These are phyloP conservation scores for Beauveria caledonica DNA, from an alignment of 2,329 filamentous ascomycete species.

Conservation along the genomic window DNA sequence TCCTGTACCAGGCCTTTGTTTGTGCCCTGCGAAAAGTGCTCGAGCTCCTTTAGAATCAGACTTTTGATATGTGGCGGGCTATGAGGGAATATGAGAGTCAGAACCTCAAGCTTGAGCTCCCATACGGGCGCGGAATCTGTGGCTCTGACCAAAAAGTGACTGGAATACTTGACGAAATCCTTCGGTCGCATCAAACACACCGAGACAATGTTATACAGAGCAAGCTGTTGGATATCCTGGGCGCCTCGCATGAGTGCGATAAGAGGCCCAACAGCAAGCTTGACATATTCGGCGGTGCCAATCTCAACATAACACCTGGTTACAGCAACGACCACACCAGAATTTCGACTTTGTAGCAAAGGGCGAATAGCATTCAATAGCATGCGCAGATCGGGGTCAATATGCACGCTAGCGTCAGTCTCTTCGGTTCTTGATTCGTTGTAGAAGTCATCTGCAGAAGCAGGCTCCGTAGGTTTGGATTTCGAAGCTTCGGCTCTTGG, in stretches of 20 bases:
- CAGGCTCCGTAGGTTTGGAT: conserved; percentile 23
- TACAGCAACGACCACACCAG: conserved; percentile 84
- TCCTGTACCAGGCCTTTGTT: conserved; percentile 77
- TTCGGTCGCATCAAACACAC: conserved; percentile 69
- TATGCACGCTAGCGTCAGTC: conserved; percentile 46
- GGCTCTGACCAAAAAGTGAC: conserved; percentile 79
- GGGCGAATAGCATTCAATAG: conserved; percentile 72
- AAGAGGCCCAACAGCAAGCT: conserved; percentile 70
- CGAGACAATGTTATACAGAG: conserved; percentile 91
- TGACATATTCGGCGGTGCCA: conserved; percentile 69
- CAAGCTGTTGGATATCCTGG: conserved; percentile 81
- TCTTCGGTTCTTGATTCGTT: conserved; percentile 49
- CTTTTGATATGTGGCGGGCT: conserved; percentile 68
- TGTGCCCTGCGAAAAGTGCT: conserved; percentile 74
- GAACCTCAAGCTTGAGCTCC: conserved; percentile 83
- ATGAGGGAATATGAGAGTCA: conserved; percentile 86
- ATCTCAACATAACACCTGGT: conserved; percentile 78
- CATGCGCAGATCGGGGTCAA: conserved; percentile 77
- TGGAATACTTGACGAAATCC: conserved; percentile 80
- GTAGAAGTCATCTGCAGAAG: conserved; percentile 67
- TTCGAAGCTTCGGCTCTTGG: conserved; percentile 46
- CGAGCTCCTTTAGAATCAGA: conserved; percentile 83
- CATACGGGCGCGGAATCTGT: conserved; percentile 75
- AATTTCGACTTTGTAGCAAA: conserved; percentile 87
- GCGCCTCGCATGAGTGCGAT: conserved; percentile 78